Evolutionary conservation across 495 filamentous ascomycete species (phyloP), one percentile per base, ranked within the genome.

Genomic region (Aspergillus leporis): DNA sequence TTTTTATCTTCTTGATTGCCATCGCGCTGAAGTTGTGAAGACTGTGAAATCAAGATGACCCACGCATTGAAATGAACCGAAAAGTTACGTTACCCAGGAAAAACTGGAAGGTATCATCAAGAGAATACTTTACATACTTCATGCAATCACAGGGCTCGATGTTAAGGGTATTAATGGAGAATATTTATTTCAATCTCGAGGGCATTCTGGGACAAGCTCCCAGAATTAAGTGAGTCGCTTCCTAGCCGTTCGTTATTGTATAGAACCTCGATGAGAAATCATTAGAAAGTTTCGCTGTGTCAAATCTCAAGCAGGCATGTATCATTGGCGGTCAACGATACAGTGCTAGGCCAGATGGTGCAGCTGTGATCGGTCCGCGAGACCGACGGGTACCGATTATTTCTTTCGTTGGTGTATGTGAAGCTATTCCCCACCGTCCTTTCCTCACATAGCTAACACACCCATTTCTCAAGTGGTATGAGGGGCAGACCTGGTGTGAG

Each of bases 351-450:
- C 40, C 53, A 5, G 36, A 55, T 18, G 4, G 38, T 13, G 38
- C 40, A 3, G 22, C 23, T 28, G 31, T 25, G 19, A 18, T 55
- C 13, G 1, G 38, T 46, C 1, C 16, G 9, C 38, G 8, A 19
- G 31, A 38, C 13, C 21, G 46, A 30, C 2, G 21, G 4, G 1
- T 47, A n/a, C 53, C 53, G 4, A 46, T 55, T 25, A 3, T 46
- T 0, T 55, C 53, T n/a, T 55, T 55, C 30, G 19, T 38, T 5
- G 10, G 21, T 38, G 53, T 55, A 46, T 32, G 53, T 46, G 4
- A 4, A 13, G n/a, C 38, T 41, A 4, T 9, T 5, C 30, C 30
- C 30, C 4, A 9, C 30, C 4, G 38, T 7, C 4, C 38, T 16
- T 41, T 41, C 38, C 3, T 41, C 4, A 16, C n/a, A 41, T 41